Conservation (phyloP, 2,329 filamentous ascomycete genomes). For the Trichoderma lentiforme region DNA sequence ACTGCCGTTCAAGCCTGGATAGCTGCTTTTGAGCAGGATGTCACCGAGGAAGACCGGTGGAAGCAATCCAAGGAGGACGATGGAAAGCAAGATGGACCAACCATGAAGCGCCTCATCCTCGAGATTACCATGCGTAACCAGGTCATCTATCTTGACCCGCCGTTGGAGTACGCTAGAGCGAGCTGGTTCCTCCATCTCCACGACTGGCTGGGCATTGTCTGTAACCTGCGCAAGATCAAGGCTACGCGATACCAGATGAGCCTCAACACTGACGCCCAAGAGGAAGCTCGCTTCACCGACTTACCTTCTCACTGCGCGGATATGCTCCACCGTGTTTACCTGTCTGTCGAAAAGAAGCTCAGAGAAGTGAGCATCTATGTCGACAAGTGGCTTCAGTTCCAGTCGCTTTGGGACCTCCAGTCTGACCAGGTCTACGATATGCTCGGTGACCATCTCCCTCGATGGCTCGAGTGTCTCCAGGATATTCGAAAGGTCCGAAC, state of each 20-base stretch:
- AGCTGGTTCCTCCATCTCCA: slow-evolving; percentile 93
- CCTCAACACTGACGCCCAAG: slow-evolving; percentile 62
- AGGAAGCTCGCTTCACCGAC: slow-evolving; percentile 73
- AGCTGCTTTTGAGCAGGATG: slow-evolving; percentile 69
- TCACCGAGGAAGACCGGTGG: slow-evolving; percentile 50
- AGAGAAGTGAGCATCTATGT: slow-evolving; percentile 79
- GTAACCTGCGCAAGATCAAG: slow-evolving; percentile 90
- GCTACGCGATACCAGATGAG: slow-evolving; percentile 93
- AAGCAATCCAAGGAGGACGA: slow-evolving; percentile 48
- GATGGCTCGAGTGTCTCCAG: slow-evolving; percentile 93
- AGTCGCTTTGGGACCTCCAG: slow-evolving; percentile 96
- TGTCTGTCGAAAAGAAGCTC: slow-evolving; percentile 78
- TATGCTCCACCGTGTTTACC: slow-evolving; percentile 75
- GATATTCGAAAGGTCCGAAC: slow-evolving; percentile 93
- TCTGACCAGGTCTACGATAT: slow-evolving; percentile 92
- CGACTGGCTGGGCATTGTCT: slow-evolving; percentile 88
- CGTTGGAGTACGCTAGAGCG: slow-evolving; percentile 83
- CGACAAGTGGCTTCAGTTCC: slow-evolving; percentile 97
- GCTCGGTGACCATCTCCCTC: slow-evolving; percentile 83
- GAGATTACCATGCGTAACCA: slow-evolving; percentile 98
- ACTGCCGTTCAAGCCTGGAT: slow-evolving; percentile 86
- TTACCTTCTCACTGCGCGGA: slow-evolving; percentile 80
- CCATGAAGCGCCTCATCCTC: slow-evolving; percentile 72
- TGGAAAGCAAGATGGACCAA: slow-evolving; percentile 53
- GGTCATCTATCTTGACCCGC: slow-evolving; percentile 93